A percentile compares a stretch with the other conserved stretches of the same genome.
Evolutionary conservation across 169 alveolate genomes (phyloP).

Genomic region (Cyclospora cayetanensis): DNA sequence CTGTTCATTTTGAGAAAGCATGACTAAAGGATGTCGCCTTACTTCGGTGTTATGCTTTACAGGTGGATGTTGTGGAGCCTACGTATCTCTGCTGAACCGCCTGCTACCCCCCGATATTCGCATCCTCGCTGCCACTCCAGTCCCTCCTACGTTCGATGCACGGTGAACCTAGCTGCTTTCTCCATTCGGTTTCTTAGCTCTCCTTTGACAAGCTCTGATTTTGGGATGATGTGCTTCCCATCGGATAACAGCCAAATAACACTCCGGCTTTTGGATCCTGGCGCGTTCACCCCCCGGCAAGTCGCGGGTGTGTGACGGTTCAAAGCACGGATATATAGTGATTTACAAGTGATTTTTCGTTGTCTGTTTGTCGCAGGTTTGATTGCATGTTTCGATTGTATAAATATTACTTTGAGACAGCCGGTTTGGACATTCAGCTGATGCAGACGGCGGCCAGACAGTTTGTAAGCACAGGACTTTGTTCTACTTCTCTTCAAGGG

Average conservation of each 20-base stretch:
- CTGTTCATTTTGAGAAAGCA: too few species aligned
- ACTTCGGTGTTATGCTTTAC: too few species aligned
- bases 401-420: slow-evolving; percentile 84
- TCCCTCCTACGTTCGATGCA: slow-evolving; percentile 88
- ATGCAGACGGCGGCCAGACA: slow-evolving; percentile 74
- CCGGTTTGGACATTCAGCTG: slow-evolving; percentile 78
- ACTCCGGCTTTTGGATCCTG: too few species aligned
- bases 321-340: not conserved
- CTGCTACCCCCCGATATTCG: slow-evolving; percentile 88
- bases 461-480: slow-evolving; percentile 28
- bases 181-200: not conserved
- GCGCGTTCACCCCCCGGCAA: too few species aligned
- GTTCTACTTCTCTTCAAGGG: too few species aligned
- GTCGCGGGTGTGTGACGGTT: not conserved
- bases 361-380: slow-evolving; percentile 69
- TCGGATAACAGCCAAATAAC: too few species aligned
- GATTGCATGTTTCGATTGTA: slow-evolving; percentile 89
- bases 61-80: slow-evolving; percentile 47
- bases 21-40: too few species aligned
- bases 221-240: too few species aligned
- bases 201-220: not conserved
- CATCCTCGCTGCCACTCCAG: slow-evolving; percentile 80
- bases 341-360: too few species aligned
- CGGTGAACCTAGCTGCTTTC: slow-evolving; percentile 69
- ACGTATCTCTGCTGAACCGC: slow-evolving; percentile 81